Base-by-base conservation (phyloP, 1,139 yeast genomes). In the Taiozyma sp. region DNA sequence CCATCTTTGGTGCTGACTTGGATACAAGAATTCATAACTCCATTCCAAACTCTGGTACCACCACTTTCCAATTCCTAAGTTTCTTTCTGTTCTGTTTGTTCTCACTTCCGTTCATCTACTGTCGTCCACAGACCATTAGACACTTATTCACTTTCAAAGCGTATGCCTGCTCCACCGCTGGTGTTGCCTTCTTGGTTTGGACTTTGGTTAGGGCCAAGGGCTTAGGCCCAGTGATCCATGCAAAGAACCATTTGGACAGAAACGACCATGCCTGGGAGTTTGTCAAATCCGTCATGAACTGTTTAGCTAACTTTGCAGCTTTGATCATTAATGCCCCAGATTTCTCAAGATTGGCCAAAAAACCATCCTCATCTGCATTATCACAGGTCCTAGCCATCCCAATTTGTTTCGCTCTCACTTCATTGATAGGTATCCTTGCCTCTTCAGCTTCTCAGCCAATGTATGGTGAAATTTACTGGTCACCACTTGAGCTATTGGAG, bases 311-410 rank as follows among this genome's bases (percentile, higher is more conserved):
- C 70, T 90, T 90, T 64, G 95, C 96, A 8, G 87, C 97, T 8
- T 76, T 91, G 64, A 86, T 89, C 63, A 81, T 87, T 57, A 91
- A 91, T 69, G 87, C 96, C 22, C 96, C 97, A 0, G 97, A 91
- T 76, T 90, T 89, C 68, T 78, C 96, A 24, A 82, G 97, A 67
- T 87, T 90, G 67, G 86, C 96, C 10, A 78, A 76, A 51, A 78
- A 79, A 29, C 73, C 74, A 40, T 64, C 65, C 39, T 72, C 81
- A 30, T 75, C 84, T 1, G 58, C 75, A 14, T 70, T 77, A 69
- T 75, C 86, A 1, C 87, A 83, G 65, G 63, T 80, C 32, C 62
- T 86, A 29, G 77, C 92, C 7, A 83, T 90, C 56, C 96, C 97
- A 39, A 59, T 87, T 22, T 77, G 88, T 60, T 90, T 90, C 68